Base-by-base conservation (phyloP, 768 basidiomycete species). In the Termitomyces sp. region DNA sequence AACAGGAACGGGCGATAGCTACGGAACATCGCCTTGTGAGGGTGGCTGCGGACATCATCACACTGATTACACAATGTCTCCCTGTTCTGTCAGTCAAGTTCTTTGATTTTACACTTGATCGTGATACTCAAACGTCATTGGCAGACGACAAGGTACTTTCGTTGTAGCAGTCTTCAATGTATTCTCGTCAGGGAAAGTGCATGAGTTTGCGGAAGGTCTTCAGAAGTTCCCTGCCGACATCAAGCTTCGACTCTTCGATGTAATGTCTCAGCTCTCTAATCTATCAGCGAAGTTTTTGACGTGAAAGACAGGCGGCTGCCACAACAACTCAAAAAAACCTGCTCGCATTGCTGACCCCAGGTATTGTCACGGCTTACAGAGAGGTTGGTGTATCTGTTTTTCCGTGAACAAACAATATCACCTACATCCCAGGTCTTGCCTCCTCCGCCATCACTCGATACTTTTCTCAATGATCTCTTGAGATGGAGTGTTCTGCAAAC, bases 131-230 rank as follows among this genome's bases (percentile, higher is more conserved):
- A 33, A 35, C 41, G 44, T 58, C 42, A 57, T 50, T 31, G 30
- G 14, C 56, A 94, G 94, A 64, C 77, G 78, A 45, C 94, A 96
- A 66, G 78, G 83, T 60, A 67, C 64, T 2, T 86, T 91, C 55
- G 70, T 81, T 1, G 60, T 67, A 23, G 66, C 66, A 21, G 54
- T 90, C 14, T 81, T 84, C 53, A 70, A 76, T 2, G 85, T 84
- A 0, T 85, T 83, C 59, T 61, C 82, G 9, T 68, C 75, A 8
- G 89, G 88, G 3, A 66, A 81, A 23, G 69, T 86, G 3, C 68
- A 72, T 35, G 69, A 65, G 1, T 69, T 93, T 26, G 76, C 83
- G 0, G 75, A 81, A 35, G 85, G 86, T 12, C 75, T 83, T 57
- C 77, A 78, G 52, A 82, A 76, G 58, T 66, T 85, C 23, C 69